These are phyloP conservation scores for Entomortierella lignicola DNA, from an alignment of 192 early-diverging fungal species.

Conservation along the genomic window DNA sequence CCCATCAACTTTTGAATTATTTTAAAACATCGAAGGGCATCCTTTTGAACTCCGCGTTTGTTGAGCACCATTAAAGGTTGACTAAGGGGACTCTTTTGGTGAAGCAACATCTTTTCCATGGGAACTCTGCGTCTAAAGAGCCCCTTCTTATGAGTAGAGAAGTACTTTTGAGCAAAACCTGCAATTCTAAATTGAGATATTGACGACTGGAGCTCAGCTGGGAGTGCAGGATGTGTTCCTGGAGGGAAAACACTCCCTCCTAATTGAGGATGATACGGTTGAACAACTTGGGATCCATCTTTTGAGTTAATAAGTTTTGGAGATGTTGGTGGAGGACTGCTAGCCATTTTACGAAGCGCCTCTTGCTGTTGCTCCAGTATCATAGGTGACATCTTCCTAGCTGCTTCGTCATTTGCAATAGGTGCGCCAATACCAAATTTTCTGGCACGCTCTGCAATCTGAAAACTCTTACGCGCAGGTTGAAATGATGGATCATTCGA, in stretches of 20 bases:
- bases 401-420: conserved; percentile 54
- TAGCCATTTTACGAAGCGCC: conserved; percentile 42
- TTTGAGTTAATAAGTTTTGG: neutral
- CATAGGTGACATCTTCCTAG: conserved; percentile 50
- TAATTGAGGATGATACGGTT: neutral
- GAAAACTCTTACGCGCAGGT: conserved; percentile 51
- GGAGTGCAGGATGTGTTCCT: conserved; percentile 49
- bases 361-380: conserved; percentile 53
- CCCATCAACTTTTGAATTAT: conserved; percentile 89
- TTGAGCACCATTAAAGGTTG: conserved; percentile 86
- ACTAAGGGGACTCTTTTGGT: conserved; percentile 79
- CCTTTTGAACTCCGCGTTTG: conserved; percentile 80
- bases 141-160: conserved; percentile 88
- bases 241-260: neutral
- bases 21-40: conserved; percentile 88
- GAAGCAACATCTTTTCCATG: conserved; percentile 88
- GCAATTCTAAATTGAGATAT: conserved; percentile 85
- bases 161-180: conserved; percentile 92
- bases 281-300: conserved; percentile 2
- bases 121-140: conserved; percentile 88
- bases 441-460: conserved; percentile 55
- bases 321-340: conserved; percentile 30
- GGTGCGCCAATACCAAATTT: conserved; percentile 58
- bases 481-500: conserved; percentile 20
- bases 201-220: conserved; percentile 73